phyloP scores from a whole-genome alignment of 192 early-diverging fungal species.

The Coemansia sp. region DNA sequence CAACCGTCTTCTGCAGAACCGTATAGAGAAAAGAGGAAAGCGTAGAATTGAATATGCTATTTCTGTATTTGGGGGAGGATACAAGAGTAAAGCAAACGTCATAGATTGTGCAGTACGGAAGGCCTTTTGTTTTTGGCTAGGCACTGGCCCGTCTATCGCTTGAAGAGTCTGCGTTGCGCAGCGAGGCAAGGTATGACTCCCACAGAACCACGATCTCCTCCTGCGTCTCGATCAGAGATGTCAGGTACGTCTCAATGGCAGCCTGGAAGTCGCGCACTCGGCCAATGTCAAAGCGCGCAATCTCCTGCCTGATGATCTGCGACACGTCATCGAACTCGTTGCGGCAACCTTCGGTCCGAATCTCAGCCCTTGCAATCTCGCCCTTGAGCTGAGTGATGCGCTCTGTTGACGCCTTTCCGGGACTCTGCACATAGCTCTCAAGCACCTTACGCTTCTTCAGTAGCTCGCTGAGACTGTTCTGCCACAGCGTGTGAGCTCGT shows the following conservation, averaged over 20 bases:
- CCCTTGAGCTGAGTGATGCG: conserved; percentile 45
- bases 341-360: conserved; percentile 48
- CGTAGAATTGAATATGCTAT: too few species aligned
- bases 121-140: background rate
- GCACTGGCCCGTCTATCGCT: conserved; percentile 5
- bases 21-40: background rate
- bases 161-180: conserved; percentile 27
- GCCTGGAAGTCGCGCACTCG: conserved; percentile 80
- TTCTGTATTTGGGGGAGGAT: background rate
- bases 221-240: conserved; percentile 77
- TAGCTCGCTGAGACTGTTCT: conserved; percentile 68
- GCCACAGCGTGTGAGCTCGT: conserved; percentile 67
- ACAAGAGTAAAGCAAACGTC: background rate
- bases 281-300: conserved; percentile 77
- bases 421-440: conserved; percentile 62
- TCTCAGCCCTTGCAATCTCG: conserved; percentile 51
- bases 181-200: conserved; percentile 49
- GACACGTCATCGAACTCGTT: conserved; percentile 79
- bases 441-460: conserved; percentile 66
- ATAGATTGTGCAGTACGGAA: too few species aligned
- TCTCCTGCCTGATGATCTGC: conserved; percentile 66
- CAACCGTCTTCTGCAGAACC: too few species aligned
- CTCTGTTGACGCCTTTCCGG: conserved; percentile 28
- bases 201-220: conserved; percentile 67
- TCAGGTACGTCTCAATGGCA: conserved; percentile 70